Evolutionary conservation across 2,329 filamentous ascomycete genomes (phyloP).

Genomic region (Diaporthe citrichinensis): DNA sequence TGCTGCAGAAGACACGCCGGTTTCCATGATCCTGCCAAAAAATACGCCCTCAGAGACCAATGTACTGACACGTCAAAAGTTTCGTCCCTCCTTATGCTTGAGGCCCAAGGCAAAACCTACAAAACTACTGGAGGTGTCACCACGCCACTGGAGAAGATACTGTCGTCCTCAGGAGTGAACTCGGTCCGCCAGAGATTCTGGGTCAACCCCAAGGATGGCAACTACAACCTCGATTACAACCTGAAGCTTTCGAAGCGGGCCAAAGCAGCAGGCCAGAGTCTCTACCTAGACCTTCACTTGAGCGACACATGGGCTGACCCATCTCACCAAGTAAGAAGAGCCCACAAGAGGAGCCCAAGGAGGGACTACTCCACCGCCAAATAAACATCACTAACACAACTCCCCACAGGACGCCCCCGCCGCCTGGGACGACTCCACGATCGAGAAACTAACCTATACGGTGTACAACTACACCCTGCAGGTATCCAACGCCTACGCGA

Average conservation of each 20-base stretch:
- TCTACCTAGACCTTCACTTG: constrained; percentile 76
- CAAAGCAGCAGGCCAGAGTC: constrained; percentile 70
- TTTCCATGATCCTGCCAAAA: no score
- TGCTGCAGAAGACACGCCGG: not conserved
- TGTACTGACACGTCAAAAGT: constrained; percentile 46
- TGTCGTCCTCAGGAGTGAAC: constrained; percentile 65
- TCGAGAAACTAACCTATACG: constrained; percentile 70
- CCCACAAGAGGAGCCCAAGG: not conserved
- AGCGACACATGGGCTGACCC: constrained; percentile 82
- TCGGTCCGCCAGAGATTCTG: constrained; percentile 77
- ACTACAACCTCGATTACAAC: constrained; percentile 80
- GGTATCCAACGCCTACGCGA: constrained; percentile 73
- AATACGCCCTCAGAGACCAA: no score
- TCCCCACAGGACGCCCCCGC: constrained; percentile 62
- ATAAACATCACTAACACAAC: not conserved
- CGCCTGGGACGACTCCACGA: constrained; percentile 71
- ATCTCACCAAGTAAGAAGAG: constrained; percentile 61
- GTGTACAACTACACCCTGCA: constrained; percentile 78
- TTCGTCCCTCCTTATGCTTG: constrained; percentile 76
- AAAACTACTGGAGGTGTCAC: constrained; percentile 67
- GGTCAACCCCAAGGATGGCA: constrained; percentile 76
- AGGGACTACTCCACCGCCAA: accelerated
- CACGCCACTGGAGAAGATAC: constrained; percentile 73
- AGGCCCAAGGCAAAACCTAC: constrained; percentile 72
- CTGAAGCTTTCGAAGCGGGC: constrained; percentile 75